These are phyloP conservation scores for Aspergillus texensis DNA, from an alignment of 2,329 filamentous ascomycete species.

Conservation along the genomic window DNA sequence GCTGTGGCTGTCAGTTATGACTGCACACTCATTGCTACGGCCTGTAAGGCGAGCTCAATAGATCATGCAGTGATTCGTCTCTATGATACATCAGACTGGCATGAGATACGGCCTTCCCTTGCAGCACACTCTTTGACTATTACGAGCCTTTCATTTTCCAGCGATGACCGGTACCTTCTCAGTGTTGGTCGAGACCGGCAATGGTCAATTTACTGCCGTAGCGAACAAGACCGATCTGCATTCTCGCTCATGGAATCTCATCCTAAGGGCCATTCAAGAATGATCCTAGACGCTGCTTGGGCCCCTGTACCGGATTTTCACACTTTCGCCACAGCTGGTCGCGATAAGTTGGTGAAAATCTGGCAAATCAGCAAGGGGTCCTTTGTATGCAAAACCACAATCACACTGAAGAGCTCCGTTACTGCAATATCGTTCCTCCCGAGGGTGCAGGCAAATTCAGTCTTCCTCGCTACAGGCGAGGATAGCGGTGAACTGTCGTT, in stretches of 20 bases:
- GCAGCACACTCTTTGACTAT: constrained; percentile 86
- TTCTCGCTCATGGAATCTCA: constrained; percentile 68
- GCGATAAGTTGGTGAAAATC: constrained; percentile 81
- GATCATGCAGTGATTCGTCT: constrained; percentile 94
- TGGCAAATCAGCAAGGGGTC: constrained; percentile 56
- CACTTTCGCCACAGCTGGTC: constrained; percentile 82
- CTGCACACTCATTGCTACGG: constrained; percentile 78
- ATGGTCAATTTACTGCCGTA: constrained; percentile 78
- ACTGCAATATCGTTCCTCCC: constrained; percentile 71
- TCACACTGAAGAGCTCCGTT: constrained; percentile 62
- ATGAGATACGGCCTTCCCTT: constrained; percentile 80
- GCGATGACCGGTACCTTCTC: constrained; percentile 72
- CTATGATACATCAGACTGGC: constrained; percentile 85
- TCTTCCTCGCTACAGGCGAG: constrained; percentile 50
- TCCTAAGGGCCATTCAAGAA: constrained; percentile 83
- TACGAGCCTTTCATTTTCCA: constrained; percentile 77
- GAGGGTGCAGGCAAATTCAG: constrained; percentile 26
- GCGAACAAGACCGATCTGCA: constrained; percentile 34
- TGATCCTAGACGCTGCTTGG: constrained; percentile 92
- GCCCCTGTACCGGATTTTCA: constrained; percentile 54
- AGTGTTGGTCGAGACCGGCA: constrained; percentile 91
- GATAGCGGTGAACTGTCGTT: constrained; percentile 51
- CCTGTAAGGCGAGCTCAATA: constrained; percentile 87
- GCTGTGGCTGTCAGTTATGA: constrained; percentile 78
- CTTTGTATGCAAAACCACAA: constrained; percentile 57